These are phyloP conservation scores for Calophaca sinica DNA, from an alignment of 306 rosid genomes.

Conservation along the genomic window DNA sequence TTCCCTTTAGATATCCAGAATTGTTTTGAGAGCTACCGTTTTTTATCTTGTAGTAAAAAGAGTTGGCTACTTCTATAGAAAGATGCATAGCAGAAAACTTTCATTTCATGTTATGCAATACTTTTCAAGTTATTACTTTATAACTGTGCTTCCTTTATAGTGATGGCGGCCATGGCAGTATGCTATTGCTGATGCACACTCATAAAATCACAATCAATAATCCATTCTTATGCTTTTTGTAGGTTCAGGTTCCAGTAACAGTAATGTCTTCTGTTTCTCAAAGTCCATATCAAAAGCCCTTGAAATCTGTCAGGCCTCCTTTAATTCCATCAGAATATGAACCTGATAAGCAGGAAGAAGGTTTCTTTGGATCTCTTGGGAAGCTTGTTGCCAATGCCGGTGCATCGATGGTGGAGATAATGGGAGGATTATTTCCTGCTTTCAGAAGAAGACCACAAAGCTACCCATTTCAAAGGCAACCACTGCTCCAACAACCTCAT, in stretches of 20 bases:
- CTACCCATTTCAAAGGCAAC: conserved; percentile 57
- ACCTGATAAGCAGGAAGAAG: conserved; percentile 81
- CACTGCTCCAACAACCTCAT: conserved; percentile 52
- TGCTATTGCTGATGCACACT: background rate
- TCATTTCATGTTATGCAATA: background rate
- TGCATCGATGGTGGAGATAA: conserved; percentile 63
- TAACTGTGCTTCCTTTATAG: background rate
- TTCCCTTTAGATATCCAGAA: conserved; percentile 5
- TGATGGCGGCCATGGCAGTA: conserved; percentile 19
- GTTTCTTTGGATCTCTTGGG: conserved; percentile 78
- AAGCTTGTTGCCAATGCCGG: conserved; percentile 70
- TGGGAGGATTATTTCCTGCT: conserved; percentile 76
- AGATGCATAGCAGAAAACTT: conserved; percentile 14
- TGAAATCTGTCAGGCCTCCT: conserved; percentile 78
- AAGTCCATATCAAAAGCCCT: conserved; percentile 69
- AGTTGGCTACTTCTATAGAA: background rate
- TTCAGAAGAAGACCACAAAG: conserved; percentile 57
- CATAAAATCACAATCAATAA: background rate
- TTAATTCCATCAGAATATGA: conserved; percentile 78
- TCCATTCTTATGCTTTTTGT: conserved; percentile 50
- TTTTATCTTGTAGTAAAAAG: conserved; percentile 10
- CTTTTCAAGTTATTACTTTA: conserved; percentile 23
- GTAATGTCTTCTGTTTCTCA: conserved; percentile 49
- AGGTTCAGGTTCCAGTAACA: conserved; percentile 57
- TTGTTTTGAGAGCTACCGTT: background rate